A percentile compares a stretch with the other conserved stretches of the same genome.
These are phyloP conservation scores for Myriosclerotinia duriaeana DNA, from an alignment of 2,329 filamentous ascomycete species.

Conservation along the genomic window DNA sequence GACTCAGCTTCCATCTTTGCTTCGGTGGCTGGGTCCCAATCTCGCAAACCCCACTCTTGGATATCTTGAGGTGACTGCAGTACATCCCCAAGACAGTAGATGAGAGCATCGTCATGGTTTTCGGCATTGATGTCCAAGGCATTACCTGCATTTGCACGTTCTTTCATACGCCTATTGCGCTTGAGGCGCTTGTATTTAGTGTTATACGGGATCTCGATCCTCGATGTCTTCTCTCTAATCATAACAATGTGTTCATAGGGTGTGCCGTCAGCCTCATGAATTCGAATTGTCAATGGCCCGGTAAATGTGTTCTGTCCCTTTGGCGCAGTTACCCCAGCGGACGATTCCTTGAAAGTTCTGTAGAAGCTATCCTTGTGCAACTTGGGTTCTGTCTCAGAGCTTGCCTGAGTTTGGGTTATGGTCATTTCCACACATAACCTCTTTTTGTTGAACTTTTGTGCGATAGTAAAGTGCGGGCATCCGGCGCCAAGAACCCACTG, in stretches of 20 bases:
- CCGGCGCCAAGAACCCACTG: slow-evolving; percentile 91
- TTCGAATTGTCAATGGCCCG: slow-evolving; percentile 94
- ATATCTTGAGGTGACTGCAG: slow-evolving; percentile 80
- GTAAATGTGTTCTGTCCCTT: slow-evolving; percentile 80
- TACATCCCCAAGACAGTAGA: slow-evolving; percentile 91
- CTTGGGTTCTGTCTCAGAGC: slow-evolving; percentile 48
- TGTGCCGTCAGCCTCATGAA: slow-evolving; percentile 96
- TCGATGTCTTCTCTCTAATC: slow-evolving; percentile 81
- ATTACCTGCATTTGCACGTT: slow-evolving; percentile 64
- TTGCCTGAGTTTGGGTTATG: slow-evolving; percentile 69
- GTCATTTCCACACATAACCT: slow-evolving; percentile 90
- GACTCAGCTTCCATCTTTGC: slow-evolving; percentile 91
- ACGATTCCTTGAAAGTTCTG: slow-evolving; percentile 78
- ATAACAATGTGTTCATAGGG: slow-evolving; percentile 98
- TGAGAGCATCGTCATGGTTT: slow-evolving; percentile 73
- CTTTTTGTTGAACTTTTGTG: slow-evolving; percentile 96
- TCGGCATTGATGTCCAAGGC: slow-evolving; percentile 64
- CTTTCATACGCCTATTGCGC: slow-evolving; percentile 77
- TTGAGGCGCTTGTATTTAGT: slow-evolving; percentile 99
- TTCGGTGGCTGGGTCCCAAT: slow-evolving; percentile 89
- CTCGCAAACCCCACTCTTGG: slow-evolving; percentile 76
- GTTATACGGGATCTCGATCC: slow-evolving; percentile 95
- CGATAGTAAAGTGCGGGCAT: slow-evolving; percentile 82
- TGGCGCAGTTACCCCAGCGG: slow-evolving; percentile 65
- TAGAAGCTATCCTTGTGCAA: slow-evolving; percentile 76